A percentile compares a stretch with the other conserved stretches of the same genome.
phyloP scores from a whole-genome alignment of 257 asterid species.

The Nicotiana paniculata region DNA sequence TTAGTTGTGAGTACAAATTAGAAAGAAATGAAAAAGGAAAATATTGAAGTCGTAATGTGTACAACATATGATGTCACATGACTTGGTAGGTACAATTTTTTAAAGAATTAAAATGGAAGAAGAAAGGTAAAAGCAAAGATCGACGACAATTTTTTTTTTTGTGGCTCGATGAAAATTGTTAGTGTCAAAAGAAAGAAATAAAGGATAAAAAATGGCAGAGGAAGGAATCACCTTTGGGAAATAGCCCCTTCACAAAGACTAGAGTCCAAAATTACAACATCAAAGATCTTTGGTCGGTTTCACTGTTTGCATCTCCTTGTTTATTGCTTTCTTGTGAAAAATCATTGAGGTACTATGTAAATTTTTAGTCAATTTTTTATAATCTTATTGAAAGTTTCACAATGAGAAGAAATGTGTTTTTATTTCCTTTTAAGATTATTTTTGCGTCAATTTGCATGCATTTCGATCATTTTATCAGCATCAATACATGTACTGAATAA shows the following conservation, averaged over 20 bases:
- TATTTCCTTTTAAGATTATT: too few species aligned
- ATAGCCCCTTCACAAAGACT: not conserved
- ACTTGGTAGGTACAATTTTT: not conserved
- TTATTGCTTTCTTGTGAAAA: not conserved
- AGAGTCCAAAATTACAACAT: conserved; percentile 6
- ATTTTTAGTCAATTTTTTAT: not conserved
- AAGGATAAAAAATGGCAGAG: conserved; percentile 1
- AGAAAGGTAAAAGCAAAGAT: not conserved
- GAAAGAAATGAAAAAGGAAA: too few species aligned
- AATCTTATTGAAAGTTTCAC: too few species aligned
- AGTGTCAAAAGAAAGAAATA: not conserved
- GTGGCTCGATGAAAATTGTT: conserved; percentile 9
- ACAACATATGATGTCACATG: conserved; percentile 1
- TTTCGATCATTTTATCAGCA: too few species aligned
- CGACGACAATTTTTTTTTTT: not conserved
- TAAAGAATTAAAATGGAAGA: not conserved
- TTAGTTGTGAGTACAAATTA: too few species aligned
- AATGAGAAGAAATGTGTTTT: too few species aligned
- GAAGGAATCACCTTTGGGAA: conserved; percentile 43
- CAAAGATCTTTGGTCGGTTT: conserved; percentile 8
- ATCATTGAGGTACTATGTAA: not conserved
- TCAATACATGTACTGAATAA: too few species aligned
- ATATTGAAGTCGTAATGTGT: not conserved
- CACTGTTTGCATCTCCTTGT: not conserved
- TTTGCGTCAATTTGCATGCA: too few species aligned